These are phyloP conservation scores for Colletotrichum musae DNA, from an alignment of 2,329 filamentous ascomycete genomes.

Conservation along the genomic window DNA sequence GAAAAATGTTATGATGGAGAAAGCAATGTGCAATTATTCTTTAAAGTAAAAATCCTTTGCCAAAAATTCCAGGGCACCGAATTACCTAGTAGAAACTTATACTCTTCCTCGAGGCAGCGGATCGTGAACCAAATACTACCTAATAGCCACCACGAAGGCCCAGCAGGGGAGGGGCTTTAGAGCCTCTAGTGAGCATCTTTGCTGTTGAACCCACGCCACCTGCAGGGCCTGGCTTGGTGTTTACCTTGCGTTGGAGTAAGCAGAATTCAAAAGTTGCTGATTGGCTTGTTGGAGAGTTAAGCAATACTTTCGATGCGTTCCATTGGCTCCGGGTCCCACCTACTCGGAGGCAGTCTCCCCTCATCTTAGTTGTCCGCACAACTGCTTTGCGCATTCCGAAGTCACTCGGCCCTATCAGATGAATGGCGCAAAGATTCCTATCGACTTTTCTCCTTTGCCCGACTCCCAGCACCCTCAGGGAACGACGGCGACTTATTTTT, in stretches of 20 bases:
- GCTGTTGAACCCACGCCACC: neutral
- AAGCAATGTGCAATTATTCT: no score
- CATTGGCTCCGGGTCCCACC: slow-evolving; percentile 29
- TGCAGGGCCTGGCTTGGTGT: slow-evolving; percentile 9
- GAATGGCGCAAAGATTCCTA: neutral
- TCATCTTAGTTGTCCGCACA: neutral
- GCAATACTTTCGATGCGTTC: neutral
- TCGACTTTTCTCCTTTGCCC: neutral
- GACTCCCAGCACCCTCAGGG: slow-evolving; percentile 6
- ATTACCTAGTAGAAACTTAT: no score
- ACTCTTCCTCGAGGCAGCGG: no score
- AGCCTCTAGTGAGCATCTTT: neutral
- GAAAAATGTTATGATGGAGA: no score
- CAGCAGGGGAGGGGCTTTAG: neutral
- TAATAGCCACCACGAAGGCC: neutral
- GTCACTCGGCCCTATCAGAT: neutral
- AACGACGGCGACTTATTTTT: neutral
- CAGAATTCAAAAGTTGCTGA: slow-evolving; percentile 9
- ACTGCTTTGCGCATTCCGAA: neutral
- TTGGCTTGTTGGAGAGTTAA: slow-evolving; percentile 4
- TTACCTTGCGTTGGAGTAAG: slow-evolving; percentile 32
- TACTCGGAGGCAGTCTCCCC: neutral
- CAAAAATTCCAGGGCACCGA: no score
- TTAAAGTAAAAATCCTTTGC: no score
- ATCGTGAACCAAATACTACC: no score